Conservation (phyloP, 805 yeast species). For the Lipomyces yamadae region DNA sequence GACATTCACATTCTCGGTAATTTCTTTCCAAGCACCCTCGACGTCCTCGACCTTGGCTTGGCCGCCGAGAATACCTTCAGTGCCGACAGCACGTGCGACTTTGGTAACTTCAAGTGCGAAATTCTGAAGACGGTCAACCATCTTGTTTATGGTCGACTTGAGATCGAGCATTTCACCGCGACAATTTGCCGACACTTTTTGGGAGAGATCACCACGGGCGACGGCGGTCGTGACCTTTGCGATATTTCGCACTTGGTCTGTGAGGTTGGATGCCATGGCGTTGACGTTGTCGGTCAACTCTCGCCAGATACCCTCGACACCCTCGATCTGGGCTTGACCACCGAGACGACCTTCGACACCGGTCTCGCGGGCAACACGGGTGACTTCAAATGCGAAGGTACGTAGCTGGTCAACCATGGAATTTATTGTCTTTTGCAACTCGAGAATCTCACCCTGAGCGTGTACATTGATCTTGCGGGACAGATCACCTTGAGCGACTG, state of each 20-base stretch:
- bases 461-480: constrained; percentile 84
- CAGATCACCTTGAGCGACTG: constrained; percentile 85
- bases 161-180: constrained; percentile 78
- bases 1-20: constrained; percentile 82
- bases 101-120: constrained; percentile 86
- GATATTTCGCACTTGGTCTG: constrained; percentile 85
- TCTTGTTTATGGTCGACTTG: constrained; percentile 82
- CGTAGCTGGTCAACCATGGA: constrained; percentile 87
- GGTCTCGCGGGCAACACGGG: constrained; percentile 85
- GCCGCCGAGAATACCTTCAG: constrained; percentile 86
- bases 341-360: constrained; percentile 89
- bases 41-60: constrained; percentile 82
- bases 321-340: constrained; percentile 81
- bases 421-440: constrained; percentile 82
- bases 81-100: constrained; percentile 86
- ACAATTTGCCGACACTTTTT: constrained; percentile 85
- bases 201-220: constrained; percentile 79
- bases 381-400: constrained; percentile 82
- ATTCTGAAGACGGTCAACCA: constrained; percentile 82
- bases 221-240: constrained; percentile 89
- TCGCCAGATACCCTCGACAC: constrained; percentile 86
- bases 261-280: constrained; percentile 86
- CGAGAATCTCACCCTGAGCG: constrained; percentile 88
- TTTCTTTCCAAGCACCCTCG: constrained; percentile 84
- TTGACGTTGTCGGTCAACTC: constrained; percentile 85